Conservation (phyloP, 2,329 filamentous ascomycete species). For the Fusarium acutatum region DNA sequence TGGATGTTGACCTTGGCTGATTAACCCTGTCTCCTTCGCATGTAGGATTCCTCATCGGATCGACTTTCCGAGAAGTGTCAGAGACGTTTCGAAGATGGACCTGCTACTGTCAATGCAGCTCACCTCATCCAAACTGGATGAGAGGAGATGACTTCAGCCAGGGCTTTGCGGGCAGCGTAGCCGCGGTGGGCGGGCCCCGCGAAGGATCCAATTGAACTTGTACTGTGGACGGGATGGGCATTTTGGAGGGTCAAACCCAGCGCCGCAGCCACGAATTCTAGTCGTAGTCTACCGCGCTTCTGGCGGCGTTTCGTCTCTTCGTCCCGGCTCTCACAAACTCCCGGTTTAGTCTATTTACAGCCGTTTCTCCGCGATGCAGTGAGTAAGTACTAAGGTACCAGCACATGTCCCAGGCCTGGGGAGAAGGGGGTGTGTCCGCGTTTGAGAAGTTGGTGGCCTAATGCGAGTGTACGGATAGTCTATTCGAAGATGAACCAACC, state of each 20-base stretch:
- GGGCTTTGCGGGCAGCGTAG: constrained; percentile 19
- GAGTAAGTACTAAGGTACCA: background rate
- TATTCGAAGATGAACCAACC: constrained; percentile 10
- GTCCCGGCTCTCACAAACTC: constrained; percentile 23
- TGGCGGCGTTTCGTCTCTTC: constrained; percentile 35
- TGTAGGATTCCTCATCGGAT: constrained; percentile 27
- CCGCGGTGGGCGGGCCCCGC: constrained; percentile 6
- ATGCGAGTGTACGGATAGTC: constrained; percentile 1
- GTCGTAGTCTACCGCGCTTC: constrained; percentile 32
- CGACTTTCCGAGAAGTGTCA: constrained; percentile 32
- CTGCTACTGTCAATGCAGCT: constrained; percentile 11
- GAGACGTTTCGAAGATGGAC: constrained; percentile 23
- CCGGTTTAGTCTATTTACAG: constrained; percentile 33
- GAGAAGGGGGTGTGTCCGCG: constrained; percentile 22
- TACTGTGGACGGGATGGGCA: constrained; percentile 4
- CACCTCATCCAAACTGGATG: constrained; percentile 2
- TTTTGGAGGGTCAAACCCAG: constrained; percentile 15
- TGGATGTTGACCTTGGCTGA: constrained; percentile 1
- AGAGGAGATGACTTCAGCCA: constrained; percentile 1
- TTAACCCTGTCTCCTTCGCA: constrained; percentile 24
- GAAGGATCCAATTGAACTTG: background rate
- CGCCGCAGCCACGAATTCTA: constrained; percentile 21
- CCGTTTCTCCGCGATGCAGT: constrained; percentile 14
- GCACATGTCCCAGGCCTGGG: background rate
- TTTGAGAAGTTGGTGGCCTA: constrained; percentile 34